Evolutionary conservation across 2,329 filamentous ascomycete species (phyloP), one percentile per base, ranked within the genome.

Genomic region (Calonectria pteridis): DNA sequence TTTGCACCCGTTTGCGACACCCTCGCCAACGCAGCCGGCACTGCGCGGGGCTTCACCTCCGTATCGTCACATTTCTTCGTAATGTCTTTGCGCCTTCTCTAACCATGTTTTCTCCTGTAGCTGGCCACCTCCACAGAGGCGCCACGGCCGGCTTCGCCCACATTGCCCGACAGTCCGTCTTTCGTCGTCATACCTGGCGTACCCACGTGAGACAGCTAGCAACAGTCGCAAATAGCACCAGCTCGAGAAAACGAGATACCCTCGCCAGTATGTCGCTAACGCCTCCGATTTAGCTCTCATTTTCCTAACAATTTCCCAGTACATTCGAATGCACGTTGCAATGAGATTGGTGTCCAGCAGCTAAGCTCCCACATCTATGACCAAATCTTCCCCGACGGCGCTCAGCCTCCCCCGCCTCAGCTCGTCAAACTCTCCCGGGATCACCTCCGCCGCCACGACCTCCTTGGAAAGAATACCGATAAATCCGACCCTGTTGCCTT

Each of bases 321-420:
- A 35, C 81, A 85, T 0, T 89, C 90, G 9, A 85, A 89, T 71
- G 88, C 95, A 63, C 92, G 97, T 77, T 95, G 94, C 87, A 99
- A 97, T 85, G 94, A 97, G 78, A 96, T 99, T 79, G 95, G 95
- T 67, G 95, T 99, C 49, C 97, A 99, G 85, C 96, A 98, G 81
- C 88, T 99, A 78, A 98, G 95, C 87, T 89, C 90, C 73, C 90
- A 96, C 86, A 89, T 99, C 55, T 94, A 96, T 84, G 83, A 90
- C 2, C 97, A 98, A 84, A 86, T 99, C 51, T 99, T 99, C 81
- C 91, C 91, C 6, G 85, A 88, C 49, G 86, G 86, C 62, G 82
- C 84, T 74, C 84, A 88, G 14, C 86, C 91, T 4, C 90, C 94
- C 2, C 91, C 94, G 2, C 86, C 90, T 53, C 91, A 95, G 72